Conservation (phyloP, 1,139 yeast species). For the Sugiyamaella grinbergsii region DNA sequence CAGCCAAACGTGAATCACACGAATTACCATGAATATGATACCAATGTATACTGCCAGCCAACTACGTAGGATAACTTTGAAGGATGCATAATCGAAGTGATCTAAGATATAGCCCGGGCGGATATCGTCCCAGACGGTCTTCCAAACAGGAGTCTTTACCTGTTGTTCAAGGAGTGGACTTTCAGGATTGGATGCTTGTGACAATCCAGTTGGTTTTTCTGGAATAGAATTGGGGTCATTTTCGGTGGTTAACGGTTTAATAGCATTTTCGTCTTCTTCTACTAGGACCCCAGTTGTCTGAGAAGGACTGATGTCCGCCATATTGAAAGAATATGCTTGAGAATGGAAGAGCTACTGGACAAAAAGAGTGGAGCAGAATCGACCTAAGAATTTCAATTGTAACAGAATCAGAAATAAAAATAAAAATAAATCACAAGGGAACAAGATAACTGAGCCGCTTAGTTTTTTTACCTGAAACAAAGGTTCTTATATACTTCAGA, state of each 20-base stretch:
- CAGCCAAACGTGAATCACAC: conserved; percentile 31
- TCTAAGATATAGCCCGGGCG: conserved; percentile 36
- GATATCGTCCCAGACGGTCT: conserved; percentile 4
- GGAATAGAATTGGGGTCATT: background rate
- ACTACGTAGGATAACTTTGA: conserved; percentile 34
- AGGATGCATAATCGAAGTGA: conserved; percentile 36
- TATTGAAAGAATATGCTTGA: background rate
- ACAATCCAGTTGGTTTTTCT: background rate
- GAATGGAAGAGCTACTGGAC: too few relatives aligned
- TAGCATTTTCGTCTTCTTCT: conserved; percentile 3
- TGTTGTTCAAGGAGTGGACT: background rate
- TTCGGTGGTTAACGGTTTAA: conserved; percentile 4
- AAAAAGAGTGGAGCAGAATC: too few relatives aligned
- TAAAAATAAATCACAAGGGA: too few relatives aligned
- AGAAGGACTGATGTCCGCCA: conserved; percentile 1
- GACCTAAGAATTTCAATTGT: too few relatives aligned
- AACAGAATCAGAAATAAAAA: too few relatives aligned
- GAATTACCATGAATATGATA: conserved; percentile 29
- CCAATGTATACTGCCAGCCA: conserved; percentile 37
- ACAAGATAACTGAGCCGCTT: too few relatives aligned
- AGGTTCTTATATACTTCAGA: too few relatives aligned
- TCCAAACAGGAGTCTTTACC: background rate
- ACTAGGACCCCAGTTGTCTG: background rate
- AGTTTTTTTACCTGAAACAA: too few relatives aligned
- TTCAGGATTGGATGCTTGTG: background rate